Percentiles rank a stretch among this genome's conserved stretches.
Evolutionary conservation across 768 basidiomycete genomes (phyloP).

Genomic region (Gautieria morchelliformis): DNA sequence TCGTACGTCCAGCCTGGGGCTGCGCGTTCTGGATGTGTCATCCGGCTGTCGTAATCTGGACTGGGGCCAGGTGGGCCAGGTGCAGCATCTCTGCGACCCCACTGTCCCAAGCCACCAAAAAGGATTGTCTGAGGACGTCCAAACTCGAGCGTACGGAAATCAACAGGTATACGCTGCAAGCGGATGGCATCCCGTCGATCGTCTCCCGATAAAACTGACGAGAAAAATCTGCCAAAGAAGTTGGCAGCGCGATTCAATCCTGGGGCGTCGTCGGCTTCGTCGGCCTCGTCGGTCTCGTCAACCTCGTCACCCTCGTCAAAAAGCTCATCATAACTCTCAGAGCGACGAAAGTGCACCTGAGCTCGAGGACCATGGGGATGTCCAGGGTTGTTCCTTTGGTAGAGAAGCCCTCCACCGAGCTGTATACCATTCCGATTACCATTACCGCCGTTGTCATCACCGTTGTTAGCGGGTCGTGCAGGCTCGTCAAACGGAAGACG

Average conservation of each 20-base stretch:
- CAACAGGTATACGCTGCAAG: too few species aligned
- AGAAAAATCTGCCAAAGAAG: not conserved
- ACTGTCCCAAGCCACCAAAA: not conserved
- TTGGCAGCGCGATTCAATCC: not conserved
- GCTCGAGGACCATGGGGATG: not conserved
- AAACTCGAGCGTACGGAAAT: too few species aligned
- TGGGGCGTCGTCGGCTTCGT: not conserved
- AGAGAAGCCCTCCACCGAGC: constrained; percentile 7
- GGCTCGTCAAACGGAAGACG: not conserved
- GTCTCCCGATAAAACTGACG: not conserved
- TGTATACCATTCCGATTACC: not conserved
- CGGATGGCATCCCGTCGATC: too few species aligned
- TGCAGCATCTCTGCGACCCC: not conserved
- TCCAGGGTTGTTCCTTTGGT: not conserved
- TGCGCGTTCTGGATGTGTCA: constrained; percentile 52
- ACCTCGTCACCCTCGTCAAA: not conserved
- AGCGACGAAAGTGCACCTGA: constrained; percentile 13
- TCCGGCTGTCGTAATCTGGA: constrained; percentile 42
- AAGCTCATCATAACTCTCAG: not conserved
- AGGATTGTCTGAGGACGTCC: too few species aligned
- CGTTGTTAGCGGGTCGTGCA: not conserved
- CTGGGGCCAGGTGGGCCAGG: not conserved
- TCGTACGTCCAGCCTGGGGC: constrained; percentile 60
- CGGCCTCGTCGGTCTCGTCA: not conserved
- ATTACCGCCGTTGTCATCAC: not conserved